These are phyloP conservation scores for Botrytis fabae DNA, from an alignment of 2,329 filamentous ascomycete species.

Conservation along the genomic window DNA sequence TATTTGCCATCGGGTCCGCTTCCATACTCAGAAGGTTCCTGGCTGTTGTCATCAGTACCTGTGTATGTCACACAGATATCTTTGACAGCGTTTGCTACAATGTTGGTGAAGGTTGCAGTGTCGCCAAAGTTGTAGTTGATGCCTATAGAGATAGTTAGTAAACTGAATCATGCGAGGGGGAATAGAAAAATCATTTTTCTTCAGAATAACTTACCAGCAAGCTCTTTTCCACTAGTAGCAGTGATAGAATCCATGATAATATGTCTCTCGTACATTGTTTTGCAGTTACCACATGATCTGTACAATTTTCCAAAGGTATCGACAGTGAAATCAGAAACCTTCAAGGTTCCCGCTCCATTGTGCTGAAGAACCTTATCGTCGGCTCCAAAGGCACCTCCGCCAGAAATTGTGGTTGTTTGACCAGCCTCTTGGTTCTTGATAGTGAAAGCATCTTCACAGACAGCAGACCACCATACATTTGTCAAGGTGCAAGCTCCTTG, in stretches of 20 bases:
- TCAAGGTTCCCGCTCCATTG: conserved; percentile 45
- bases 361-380: conserved; percentile 45
- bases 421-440: conserved; percentile 34
- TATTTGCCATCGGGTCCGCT: conserved; percentile 44
- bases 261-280: conserved; percentile 34
- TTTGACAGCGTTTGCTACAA: conserved; percentile 34
- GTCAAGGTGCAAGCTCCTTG: conserved; percentile 35
- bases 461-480: conserved; percentile 36
- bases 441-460: conserved; percentile 36
- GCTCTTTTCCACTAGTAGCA: conserved; percentile 42
- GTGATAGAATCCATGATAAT: conserved; percentile 47
- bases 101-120: conserved; percentile 47
- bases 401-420: conserved; percentile 46
- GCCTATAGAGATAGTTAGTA: conserved; percentile 43
- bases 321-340: conserved; percentile 44
- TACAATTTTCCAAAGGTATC: conserved; percentile 51
- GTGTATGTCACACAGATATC: conserved; percentile 38
- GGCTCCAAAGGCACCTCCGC: conserved; percentile 47
- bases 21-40: conserved; percentile 43
- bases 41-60: conserved; percentile 42
- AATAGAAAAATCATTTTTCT: background rate
- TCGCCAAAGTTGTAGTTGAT: conserved; percentile 56
- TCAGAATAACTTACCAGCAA: conserved; percentile 27
- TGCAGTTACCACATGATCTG: conserved; percentile 53
- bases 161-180: background rate